Evolutionary conservation across 2,329 filamentous ascomycete species (phyloP), one percentile per base, ranked within the genome.

Genomic region (Fusarium sublunatum): DNA sequence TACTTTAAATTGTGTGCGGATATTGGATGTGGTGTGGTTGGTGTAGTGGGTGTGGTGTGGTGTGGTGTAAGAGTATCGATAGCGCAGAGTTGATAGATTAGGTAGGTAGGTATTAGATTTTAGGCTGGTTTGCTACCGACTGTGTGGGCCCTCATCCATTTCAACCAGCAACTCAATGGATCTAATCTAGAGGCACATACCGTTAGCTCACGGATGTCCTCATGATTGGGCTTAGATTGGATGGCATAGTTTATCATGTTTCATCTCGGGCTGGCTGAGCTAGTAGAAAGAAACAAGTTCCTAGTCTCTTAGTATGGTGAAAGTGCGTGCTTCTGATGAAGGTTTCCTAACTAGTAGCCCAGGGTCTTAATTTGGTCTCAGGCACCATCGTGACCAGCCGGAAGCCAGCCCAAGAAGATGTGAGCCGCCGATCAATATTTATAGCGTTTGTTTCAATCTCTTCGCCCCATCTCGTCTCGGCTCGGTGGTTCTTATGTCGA

Each of bases 361-460:
- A 40, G 42, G 57, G 55, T 38, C 42, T 41, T 58, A 42, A 43
- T 36, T 57, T 39, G 26, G 46, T 32, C 29, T 26, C 13, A 31
- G 44, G 15, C 42, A 31, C 52, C 25, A 22, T 35, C 53, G 47
- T 52, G 36, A 42, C 36, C 62, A 56, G 38, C 49, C 46, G 44
- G 48, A 48, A 46, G 34, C 28, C 24, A 47, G 41, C 44, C 38
- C 47, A 42, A 38, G 26, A 35, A 49, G 28, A 45, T 55, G 61
- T 52, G 35, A 50, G 35, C 28, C 31, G 43, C 15, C 13, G 26
- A 28, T 46, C 40, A 35, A 24, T 62, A 46, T 49, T 36, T 39
- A 51, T 61, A 49, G 48, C 39, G 43, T 56, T 49, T 48, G 42
- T 39, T 39, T 45, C 65, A 61, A 65, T 67, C 53, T 67, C 55